Evolutionary conservation across 371 early-diverging fungal genomes (phyloP).

Genomic region (Mucor saturninus): DNA sequence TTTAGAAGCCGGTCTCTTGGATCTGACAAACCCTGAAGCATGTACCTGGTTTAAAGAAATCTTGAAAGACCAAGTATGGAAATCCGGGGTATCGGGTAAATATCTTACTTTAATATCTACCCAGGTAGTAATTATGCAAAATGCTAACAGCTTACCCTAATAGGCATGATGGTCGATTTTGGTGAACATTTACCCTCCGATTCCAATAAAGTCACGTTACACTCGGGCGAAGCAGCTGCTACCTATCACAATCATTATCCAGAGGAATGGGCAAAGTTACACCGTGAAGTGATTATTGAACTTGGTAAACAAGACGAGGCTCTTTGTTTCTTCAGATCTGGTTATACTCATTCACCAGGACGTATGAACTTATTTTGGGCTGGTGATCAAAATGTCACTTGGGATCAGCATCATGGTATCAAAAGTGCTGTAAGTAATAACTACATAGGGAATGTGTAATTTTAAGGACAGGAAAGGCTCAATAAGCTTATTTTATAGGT

Average conservation of each 20-base stretch:
- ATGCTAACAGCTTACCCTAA: not conserved
- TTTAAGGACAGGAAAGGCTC: too few relatives aligned
- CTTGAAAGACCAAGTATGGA: conserved; percentile 37
- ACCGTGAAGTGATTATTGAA: conserved; percentile 33
- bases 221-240: conserved; percentile 20
- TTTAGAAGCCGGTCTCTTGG: conserved; percentile 42
- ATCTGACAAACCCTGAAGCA: conserved; percentile 49
- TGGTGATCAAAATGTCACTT: conserved; percentile 45
- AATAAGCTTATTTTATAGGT: conserved; percentile 6
- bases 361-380: conserved; percentile 41
- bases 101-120: too few relatives aligned
- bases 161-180: conserved; percentile 33
- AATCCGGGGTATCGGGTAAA: conserved; percentile 36
- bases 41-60: conserved; percentile 48
- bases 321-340: conserved; percentile 37
- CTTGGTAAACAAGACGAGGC: conserved; percentile 31
- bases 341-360: conserved; percentile 37
- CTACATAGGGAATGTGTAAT: too few relatives aligned
- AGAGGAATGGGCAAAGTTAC: conserved; percentile 38
- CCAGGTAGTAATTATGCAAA: too few relatives aligned
- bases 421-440: conserved; percentile 39
- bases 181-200: conserved; percentile 45
- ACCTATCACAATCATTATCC: conserved; percentile 43
- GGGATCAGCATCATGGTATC: conserved; percentile 48
- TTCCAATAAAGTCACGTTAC: conserved; percentile 8